Base-by-base conservation (phyloP, 2,329 filamentous ascomycete genomes). In the Fusarium palustre region DNA sequence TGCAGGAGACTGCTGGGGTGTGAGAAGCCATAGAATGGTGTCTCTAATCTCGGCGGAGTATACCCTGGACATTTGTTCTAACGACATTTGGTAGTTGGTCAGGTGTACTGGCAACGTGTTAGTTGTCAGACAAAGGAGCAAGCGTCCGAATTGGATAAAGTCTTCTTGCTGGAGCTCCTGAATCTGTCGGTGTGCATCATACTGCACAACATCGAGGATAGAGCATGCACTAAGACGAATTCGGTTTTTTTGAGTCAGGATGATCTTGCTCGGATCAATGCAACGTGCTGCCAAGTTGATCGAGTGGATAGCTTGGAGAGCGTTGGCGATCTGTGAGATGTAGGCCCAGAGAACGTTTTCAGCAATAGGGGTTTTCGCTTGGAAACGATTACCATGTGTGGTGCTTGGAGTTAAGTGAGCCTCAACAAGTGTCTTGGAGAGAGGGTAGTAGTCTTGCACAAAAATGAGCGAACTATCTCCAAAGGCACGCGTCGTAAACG, bases 381-480 rank as follows among this genome's bases (percentile, higher is more conserved):
- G 81, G 72, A 77, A 83, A 59, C 82, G 83, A 77, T 59, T 85
- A 78, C 79, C 79, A 77, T 80, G 79, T 69, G 77, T 78, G 75
- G 76, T 60, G 18, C 62, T 75, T 15, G 78, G 55, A 24, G 82
- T 73, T 66, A 94, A 89, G 75, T 97, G 92, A 73, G 92, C 88
- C 75, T 98, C 95, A 34, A 91, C 88, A 25, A 99, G 86, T 0
- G 95, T 97, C 79, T 96, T 97, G 4, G 95, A 93, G 22, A 96
- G 85, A 2, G 96, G 95, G 75, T 96, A 92, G 76, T 97, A 99
- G 78, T 97, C 93, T 66, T 93, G 96, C 25, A 97, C 94, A 75
- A 99, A 92, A 49, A 99, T 91, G 56, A 99, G 86, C 5, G 96
- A 98, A 79, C 93, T 97, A 78, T 98, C 96, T 57, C 93, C 93